These are phyloP conservation scores for Paracoccidioides brasiliensis DNA, from an alignment of 2,329 filamentous ascomycete species.

Conservation along the genomic window DNA sequence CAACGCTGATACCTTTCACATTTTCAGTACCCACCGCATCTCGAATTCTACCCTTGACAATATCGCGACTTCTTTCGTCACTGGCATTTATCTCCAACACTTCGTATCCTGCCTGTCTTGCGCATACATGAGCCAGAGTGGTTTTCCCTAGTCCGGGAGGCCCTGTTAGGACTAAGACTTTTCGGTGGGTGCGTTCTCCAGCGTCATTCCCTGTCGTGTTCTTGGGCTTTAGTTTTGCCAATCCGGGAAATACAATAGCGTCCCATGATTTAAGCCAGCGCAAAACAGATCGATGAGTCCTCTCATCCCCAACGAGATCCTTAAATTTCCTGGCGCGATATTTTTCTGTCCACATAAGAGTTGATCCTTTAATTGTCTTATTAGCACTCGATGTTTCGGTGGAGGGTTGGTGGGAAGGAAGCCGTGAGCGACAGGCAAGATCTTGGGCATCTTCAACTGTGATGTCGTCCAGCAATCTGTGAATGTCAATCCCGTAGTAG, in stretches of 20 bases:
- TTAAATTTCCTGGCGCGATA: slow-evolving; percentile 86
- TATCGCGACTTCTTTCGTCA: slow-evolving; percentile 77
- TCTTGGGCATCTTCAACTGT: slow-evolving; percentile 42
- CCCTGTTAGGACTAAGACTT: slow-evolving; percentile 80
- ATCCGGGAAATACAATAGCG: slow-evolving; percentile 73
- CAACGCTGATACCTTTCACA: slow-evolving; percentile 53
- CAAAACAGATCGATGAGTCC: slow-evolving; percentile 79
- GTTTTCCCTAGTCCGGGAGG: slow-evolving; percentile 93
- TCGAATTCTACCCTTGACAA: slow-evolving; percentile 81
- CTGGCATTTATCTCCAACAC: slow-evolving; percentile 96
- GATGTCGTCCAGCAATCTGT: slow-evolving; percentile 63
- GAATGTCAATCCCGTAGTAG: slow-evolving; percentile 90
- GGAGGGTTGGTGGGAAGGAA: slow-evolving; percentile 18
- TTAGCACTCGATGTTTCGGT: slow-evolving; percentile 18
- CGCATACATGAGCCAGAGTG: slow-evolving; percentile 90
- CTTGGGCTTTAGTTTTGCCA: slow-evolving; percentile 40
- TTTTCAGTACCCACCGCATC: slow-evolving; percentile 91
- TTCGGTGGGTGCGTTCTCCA: slow-evolving; percentile 66
- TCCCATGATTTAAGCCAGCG: slow-evolving; percentile 95
- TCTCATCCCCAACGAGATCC: slow-evolving; percentile 86
- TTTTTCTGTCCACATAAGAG: slow-evolving; percentile 81
- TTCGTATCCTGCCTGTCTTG: slow-evolving; percentile 88
- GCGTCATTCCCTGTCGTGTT: slow-evolving; percentile 37
- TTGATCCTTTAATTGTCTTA: slow-evolving; percentile 18
- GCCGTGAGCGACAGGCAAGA: slow-evolving; percentile 11